Evolutionary conservation across 2,329 filamentous ascomycete species (phyloP).

Genomic region (Reticulascus tulasneorum): DNA sequence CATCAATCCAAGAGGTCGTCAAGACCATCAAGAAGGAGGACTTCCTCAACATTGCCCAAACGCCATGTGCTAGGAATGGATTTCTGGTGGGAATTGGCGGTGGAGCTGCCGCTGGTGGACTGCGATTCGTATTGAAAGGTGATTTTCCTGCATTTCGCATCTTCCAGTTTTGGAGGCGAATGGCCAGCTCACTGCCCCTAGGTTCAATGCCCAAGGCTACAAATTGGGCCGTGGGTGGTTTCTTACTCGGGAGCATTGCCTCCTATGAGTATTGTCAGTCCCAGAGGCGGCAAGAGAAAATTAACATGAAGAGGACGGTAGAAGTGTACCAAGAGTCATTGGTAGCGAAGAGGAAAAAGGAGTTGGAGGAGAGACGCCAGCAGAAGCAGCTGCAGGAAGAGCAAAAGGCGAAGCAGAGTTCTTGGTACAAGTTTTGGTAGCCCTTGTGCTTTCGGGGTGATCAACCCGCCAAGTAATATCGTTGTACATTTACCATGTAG

Average conservation of each 20-base stretch:
- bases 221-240: conserved; percentile 82
- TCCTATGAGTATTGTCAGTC: conserved; percentile 85
- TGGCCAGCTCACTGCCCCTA: neutral
- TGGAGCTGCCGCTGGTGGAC: conserved; percentile 70
- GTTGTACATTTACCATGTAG: too few species aligned
- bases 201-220: conserved; percentile 56
- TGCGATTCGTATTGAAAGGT: conserved; percentile 75
- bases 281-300: conserved; percentile 67
- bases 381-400: conserved; percentile 26
- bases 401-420: conserved; percentile 27
- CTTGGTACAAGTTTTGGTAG: conserved; percentile 58
- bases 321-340: conserved; percentile 52
- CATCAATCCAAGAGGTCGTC: conserved; percentile 55
- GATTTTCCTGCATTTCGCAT: conserved; percentile 22
- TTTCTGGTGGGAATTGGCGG: conserved; percentile 78
- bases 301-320: conserved; percentile 80
- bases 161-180: conserved; percentile 1
- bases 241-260: conserved; percentile 63
- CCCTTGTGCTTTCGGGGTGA: neutral
- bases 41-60: conserved; percentile 68
- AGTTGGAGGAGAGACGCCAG: conserved; percentile 37
- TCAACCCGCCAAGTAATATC: too few species aligned
- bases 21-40: conserved; percentile 65
- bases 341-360: conserved; percentile 36
- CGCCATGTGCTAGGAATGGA: conserved; percentile 80